Evolutionary conservation across 2,329 filamentous ascomycete species (phyloP).

Genomic region (Arthroderma uncinatum): DNA sequence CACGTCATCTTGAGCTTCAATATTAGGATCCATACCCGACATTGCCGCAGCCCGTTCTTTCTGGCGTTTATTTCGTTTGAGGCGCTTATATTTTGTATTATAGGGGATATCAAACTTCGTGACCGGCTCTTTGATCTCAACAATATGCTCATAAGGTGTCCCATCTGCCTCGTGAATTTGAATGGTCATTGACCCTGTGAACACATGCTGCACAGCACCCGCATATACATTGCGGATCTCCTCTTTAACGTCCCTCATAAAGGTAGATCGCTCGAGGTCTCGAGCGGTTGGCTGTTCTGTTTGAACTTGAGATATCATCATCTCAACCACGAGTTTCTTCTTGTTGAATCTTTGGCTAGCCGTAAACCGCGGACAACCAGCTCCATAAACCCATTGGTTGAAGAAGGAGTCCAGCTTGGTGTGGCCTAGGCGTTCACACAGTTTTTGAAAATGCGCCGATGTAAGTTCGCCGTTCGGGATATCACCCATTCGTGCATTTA

Average conservation of each 20-base stretch:
- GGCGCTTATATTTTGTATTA: constrained; percentile 96
- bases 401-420: constrained; percentile 84
- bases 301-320: constrained; percentile 72
- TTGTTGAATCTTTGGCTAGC: constrained; percentile 92
- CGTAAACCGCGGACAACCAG: constrained; percentile 78
- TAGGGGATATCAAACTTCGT: constrained; percentile 92
- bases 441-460: constrained; percentile 64
- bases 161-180: constrained; percentile 96
- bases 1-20: constrained; percentile 63
- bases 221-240: constrained; percentile 57
- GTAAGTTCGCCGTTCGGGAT: constrained; percentile 60
- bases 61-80: constrained; percentile 76
- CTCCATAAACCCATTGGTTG: constrained; percentile 79
- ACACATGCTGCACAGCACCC: constrained; percentile 62
- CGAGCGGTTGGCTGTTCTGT: constrained; percentile 44
- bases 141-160: constrained; percentile 94
- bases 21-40: constrained; percentile 50
- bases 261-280: constrained; percentile 59
- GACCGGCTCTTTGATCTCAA: constrained; percentile 80
- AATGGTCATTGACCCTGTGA: constrained; percentile 95
- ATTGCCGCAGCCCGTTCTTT: constrained; percentile 62
- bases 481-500: constrained; percentile 73
- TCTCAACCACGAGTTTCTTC: constrained; percentile 88
- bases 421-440: constrained; percentile 80
- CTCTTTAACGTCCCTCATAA: constrained; percentile 77